Conservation (phyloP, 345 rosid species). For the Corymbia maculata region DNA sequence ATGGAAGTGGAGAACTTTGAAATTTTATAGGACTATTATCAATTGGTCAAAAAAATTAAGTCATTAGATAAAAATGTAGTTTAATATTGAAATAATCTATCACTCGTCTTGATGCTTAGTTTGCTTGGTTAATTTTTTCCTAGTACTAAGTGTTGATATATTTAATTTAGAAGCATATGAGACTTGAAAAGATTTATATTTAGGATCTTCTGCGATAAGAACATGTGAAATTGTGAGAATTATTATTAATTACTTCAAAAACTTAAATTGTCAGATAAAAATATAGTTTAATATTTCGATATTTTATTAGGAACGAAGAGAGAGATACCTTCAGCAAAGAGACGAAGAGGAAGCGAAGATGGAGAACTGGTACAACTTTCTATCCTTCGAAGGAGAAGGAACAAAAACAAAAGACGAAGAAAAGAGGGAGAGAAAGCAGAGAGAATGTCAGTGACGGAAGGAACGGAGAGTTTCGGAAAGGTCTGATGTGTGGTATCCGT, state of each 20-base stretch:
- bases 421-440: neutral
- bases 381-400: neutral
- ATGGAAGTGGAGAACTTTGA: neutral
- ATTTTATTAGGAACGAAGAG: neutral
- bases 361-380: neutral
- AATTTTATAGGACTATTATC: too few relatives aligned
- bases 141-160: neutral
- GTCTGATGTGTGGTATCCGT: neutral
- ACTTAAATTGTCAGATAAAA: too few relatives aligned
- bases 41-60: too few relatives aligned
- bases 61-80: neutral
- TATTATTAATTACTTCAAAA: too few relatives aligned
- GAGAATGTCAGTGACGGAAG: neutral
- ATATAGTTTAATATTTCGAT: too few relatives aligned
- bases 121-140: too few relatives aligned
- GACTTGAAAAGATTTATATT: too few relatives aligned
- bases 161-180: too few relatives aligned
- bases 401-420: too few relatives aligned
- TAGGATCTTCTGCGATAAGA: rapidly evolving
- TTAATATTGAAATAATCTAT: too few relatives aligned
- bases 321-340: neutral
- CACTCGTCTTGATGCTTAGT: neutral
- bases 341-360: neutral
- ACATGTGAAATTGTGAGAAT: neutral
- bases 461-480: neutral